Conservation (phyloP, 2,329 filamentous ascomycete genomes). For the Cercospora zeae-maydis region DNA sequence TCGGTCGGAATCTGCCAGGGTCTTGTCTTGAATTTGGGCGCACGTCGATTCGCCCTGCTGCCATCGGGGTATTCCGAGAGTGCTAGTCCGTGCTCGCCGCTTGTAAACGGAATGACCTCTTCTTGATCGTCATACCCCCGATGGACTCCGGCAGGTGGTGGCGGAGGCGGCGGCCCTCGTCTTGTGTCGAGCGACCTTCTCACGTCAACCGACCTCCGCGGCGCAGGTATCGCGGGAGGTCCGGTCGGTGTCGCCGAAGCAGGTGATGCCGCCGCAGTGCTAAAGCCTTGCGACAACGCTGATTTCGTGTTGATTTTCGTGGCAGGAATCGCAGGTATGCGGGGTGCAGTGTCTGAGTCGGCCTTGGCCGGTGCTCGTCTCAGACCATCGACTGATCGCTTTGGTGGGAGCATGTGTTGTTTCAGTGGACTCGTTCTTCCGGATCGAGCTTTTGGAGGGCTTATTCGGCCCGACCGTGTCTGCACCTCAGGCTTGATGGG, state of each 20-base stretch:
- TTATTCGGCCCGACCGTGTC: constrained; percentile 29
- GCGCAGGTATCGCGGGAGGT: constrained; percentile 36
- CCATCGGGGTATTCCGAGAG: constrained; percentile 70
- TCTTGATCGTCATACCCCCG: constrained; percentile 41
- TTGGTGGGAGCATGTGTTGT: constrained; percentile 26
- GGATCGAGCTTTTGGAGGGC: constrained; percentile 30
- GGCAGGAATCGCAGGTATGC: constrained; percentile 30
- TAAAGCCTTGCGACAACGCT: constrained; percentile 32
- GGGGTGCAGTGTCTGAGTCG: constrained; percentile 15
- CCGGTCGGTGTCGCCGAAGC: constrained; percentile 13
- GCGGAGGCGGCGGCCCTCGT: constrained; percentile 24
- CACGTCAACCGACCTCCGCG: constrained; percentile 32
- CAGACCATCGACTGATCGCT: constrained; percentile 24
- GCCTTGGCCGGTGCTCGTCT: constrained; percentile 17
- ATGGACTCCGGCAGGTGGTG: constrained; percentile 40
- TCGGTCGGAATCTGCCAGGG: constrained; percentile 75
- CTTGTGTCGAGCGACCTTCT: constrained; percentile 31
- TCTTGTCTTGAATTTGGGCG: constrained; percentile 69
- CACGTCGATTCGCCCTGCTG: constrained; percentile 77
- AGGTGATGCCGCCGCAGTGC: constrained; percentile 16
- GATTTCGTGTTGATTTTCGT: constrained; percentile 24
- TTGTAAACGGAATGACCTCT: constrained; percentile 34
- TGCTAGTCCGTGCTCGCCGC: constrained; percentile 18
- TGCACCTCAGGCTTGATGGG: constrained; percentile 35
- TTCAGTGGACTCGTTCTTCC: constrained; percentile 31